These are phyloP conservation scores for Leccinum pellstonianum DNA, from an alignment of 768 basidiomycete species.

Conservation along the genomic window DNA sequence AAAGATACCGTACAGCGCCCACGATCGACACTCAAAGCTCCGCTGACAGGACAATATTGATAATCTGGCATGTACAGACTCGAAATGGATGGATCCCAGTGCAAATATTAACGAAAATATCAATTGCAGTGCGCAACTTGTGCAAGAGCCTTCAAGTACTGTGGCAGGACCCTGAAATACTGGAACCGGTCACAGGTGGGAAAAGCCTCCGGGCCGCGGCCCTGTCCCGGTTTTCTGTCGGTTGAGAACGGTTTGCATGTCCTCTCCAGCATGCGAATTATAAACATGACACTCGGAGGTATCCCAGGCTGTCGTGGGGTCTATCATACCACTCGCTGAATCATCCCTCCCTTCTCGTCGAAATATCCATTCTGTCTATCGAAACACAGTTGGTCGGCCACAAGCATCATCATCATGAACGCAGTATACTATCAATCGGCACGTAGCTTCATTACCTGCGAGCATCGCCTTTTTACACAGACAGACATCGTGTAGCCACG, in stretches of 20 bases:
- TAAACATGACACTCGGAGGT: background rate
- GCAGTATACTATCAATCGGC: conserved; percentile 50
- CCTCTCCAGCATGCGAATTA: background rate
- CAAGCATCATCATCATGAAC: conserved; percentile 37
- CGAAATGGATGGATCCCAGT: background rate
- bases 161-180: too few species aligned
- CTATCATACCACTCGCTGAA: background rate
- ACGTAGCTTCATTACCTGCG: background rate
- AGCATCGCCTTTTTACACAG: background rate
- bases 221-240: background rate
- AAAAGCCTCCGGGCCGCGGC: background rate
- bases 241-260: background rate
- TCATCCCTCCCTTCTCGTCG: background rate
- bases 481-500: conserved; percentile 35
- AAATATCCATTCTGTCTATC: background rate
- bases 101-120: background rate
- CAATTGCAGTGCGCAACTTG: background rate
- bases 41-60: background rate
- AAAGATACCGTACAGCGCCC: too few species aligned
- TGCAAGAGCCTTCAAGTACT: background rate
- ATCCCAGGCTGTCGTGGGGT: conserved; percentile 14
- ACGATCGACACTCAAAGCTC: too few species aligned
- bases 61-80: background rate
- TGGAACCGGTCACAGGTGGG: background rate
- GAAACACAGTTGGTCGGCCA: background rate